A percentile compares a stretch with the other conserved stretches of the same genome.
phyloP scores from a whole-genome alignment of 768 basidiomycete genomes.

The Steccherinum ochraceum region DNA sequence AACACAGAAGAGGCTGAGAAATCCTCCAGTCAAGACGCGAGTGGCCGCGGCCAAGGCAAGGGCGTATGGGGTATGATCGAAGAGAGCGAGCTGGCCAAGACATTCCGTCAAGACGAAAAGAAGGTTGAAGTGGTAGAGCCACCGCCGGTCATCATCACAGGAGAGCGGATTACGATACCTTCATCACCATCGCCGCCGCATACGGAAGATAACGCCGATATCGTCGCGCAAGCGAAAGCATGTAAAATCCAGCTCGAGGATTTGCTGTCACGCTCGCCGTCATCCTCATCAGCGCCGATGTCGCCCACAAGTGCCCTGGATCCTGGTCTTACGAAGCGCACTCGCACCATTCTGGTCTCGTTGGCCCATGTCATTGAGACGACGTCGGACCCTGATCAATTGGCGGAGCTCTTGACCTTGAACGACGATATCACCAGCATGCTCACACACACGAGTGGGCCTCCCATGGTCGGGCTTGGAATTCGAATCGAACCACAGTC shows the following conservation, averaged over 20 bases:
- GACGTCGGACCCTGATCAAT: slow-evolving; percentile 48
- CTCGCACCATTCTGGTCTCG: slow-evolving; percentile 46
- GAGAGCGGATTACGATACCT: slow-evolving; percentile 13
- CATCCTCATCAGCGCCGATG: slow-evolving; percentile 13
- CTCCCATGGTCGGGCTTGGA: slow-evolving; percentile 4
- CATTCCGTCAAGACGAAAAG: slow-evolving; percentile 54
- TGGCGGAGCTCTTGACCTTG: slow-evolving; percentile 63
- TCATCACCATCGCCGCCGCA: neutral
- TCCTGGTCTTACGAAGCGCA: slow-evolving; percentile 40
- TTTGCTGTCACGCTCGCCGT: slow-evolving; percentile 15
- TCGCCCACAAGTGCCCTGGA: slow-evolving; percentile 7
- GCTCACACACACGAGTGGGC: slow-evolving; percentile 33
- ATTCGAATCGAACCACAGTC: slow-evolving; percentile 13
- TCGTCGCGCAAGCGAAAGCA: slow-evolving; percentile 39
- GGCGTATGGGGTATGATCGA: slow-evolving; percentile 85
- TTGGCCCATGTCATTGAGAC: slow-evolving; percentile 48
- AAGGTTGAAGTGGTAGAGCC: too few species aligned
- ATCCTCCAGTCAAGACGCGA: slow-evolving; percentile 22
- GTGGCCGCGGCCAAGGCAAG: slow-evolving; percentile 51
- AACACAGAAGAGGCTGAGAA: slow-evolving; percentile 87
- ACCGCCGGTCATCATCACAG: too few species aligned
- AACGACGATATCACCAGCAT: slow-evolving; percentile 65
- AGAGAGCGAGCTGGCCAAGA: slow-evolving; percentile 74
- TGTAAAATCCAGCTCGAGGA: slow-evolving; percentile 25
- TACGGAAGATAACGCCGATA: slow-evolving; percentile 36